Base-by-base conservation (phyloP, 768 basidiomycete species). In the Russula earlei region DNA sequence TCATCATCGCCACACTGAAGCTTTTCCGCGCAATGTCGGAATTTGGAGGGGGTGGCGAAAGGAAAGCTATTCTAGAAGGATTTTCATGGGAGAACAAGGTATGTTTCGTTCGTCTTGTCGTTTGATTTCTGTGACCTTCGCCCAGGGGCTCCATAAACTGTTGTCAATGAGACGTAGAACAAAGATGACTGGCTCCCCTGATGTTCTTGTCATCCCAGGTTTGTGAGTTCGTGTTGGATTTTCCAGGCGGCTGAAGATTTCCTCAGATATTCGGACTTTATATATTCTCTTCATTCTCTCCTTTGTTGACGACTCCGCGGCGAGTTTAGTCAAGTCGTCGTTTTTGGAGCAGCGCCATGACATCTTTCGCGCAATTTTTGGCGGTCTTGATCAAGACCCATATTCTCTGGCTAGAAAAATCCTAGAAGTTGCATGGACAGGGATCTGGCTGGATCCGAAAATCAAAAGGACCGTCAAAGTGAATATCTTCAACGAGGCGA, bases 51-150 rank as follows among this genome's bases (percentile, higher is more conserved):
- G 85, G 87, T 17, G 69, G 75, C 22, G 86, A 90, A 59, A 75
- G 78, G 49, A 84, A 79, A 59, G 64, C 72, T 0, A 73, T 87
- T 2, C 67, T 84, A 25, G 88, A 90, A 52, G 74, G 74, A 0
- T 88, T 91, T 68, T 78, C 80, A 6, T 91, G 89, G 89, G 87
- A 87, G 55, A 74, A 77, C 29, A 91, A 89, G 75, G 89, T 83
- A 50, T 1, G 69, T 64, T 1, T 15, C 40, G 2, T 27, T 19
- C 17, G 0, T 47, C 42, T 38, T 25, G 20, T 43, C 24, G 19
- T 11, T 4, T 34, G 7, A 48, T 24, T 31, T 55, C 34, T 45
- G 14, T 31, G 57, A 25, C 42, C 49, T 45, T 29, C 36, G 7
- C 17, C 4, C 50, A 90, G 87, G 77, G 76, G 24, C 70, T 89